These are phyloP conservation scores for Nakazawaea anatomiae DNA, from an alignment of 805 yeast genomes.

Conservation along the genomic window DNA sequence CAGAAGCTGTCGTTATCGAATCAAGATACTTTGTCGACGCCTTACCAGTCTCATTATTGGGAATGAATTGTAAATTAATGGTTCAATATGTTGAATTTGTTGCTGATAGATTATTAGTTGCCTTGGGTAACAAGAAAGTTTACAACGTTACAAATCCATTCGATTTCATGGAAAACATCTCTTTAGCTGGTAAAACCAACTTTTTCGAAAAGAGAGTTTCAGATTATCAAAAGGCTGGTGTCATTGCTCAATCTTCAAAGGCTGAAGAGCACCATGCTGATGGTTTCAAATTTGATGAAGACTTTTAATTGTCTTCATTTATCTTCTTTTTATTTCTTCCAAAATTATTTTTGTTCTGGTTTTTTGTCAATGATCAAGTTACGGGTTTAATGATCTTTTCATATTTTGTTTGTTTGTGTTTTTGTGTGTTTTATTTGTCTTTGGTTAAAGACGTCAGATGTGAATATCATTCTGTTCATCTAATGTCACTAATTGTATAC, in stretches of 20 bases:
- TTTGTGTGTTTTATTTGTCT: constrained; percentile 7
- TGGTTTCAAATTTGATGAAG: constrained; percentile 86
- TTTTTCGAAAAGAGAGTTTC: constrained; percentile 98
- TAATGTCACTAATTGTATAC: neutral
- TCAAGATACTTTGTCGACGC: constrained; percentile 94
- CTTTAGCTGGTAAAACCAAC: constrained; percentile 97
- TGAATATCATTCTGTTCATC: too few species aligned
- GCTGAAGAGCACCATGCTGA: constrained; percentile 36
- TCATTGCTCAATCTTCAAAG: constrained; percentile 72
- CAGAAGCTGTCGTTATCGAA: constrained; percentile 94
- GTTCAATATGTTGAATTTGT: constrained; percentile 97
- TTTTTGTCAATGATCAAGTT: neutral
- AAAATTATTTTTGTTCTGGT: neutral
- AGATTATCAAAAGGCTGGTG: constrained; percentile 99
- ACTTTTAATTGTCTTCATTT: constrained; percentile 48
- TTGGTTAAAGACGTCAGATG: neutral
- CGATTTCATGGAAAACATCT: constrained; percentile 98
- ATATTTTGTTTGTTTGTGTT: neutral
- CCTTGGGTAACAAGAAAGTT: constrained; percentile 86
- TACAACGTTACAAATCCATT: constrained; percentile 91
- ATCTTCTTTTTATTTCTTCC: neutral
- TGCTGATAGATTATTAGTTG: constrained; percentile 90
- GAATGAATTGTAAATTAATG: constrained; percentile 93
- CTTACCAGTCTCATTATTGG: constrained; percentile 85
- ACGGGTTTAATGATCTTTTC: constrained; percentile 4